These are phyloP conservation scores for Mycena vitilis DNA, from an alignment of 768 basidiomycete genomes.

Conservation along the genomic window DNA sequence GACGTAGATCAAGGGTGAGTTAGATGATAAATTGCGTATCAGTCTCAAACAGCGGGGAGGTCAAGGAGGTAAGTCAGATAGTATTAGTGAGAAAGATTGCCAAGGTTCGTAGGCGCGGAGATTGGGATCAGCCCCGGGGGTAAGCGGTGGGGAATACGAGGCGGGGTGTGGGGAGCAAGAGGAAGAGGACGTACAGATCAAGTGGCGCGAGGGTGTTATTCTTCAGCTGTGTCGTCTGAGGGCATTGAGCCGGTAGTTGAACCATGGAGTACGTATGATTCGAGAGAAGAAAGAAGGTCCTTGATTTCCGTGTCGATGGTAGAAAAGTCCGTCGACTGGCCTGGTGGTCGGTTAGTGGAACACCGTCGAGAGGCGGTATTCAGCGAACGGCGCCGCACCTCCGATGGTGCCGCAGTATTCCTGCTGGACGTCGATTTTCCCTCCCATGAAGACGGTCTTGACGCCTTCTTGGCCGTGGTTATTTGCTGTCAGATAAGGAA, in stretches of 20 bases:
- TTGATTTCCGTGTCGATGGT: slow-evolving; percentile 72
- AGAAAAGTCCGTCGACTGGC: slow-evolving; percentile 53
- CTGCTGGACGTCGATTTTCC: slow-evolving; percentile 57
- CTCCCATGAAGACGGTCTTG: slow-evolving; percentile 66
- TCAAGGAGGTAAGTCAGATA: too few relatives aligned
- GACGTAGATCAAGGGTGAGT: neutral
- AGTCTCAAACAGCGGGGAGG: neutral
- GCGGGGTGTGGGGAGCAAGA: slow-evolving; percentile 1
- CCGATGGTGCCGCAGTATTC: slow-evolving; percentile 72
- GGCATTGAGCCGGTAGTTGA: neutral
- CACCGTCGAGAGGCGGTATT: neutral
- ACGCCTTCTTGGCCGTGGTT: slow-evolving; percentile 71
- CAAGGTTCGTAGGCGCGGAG: too few relatives aligned
- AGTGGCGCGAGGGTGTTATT: slow-evolving; percentile 67
- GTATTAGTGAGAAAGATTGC: too few relatives aligned
- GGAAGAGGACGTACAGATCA: slow-evolving; percentile 59
- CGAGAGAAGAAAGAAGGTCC: slow-evolving; percentile 39
- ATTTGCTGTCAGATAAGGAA: slow-evolving; percentile 50
- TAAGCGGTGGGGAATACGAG: slow-evolving; percentile 18
- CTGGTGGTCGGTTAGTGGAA: neutral
- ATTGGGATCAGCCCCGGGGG: slow-evolving; percentile 24
- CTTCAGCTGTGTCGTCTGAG: slow-evolving; percentile 63
- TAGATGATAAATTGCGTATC: slow-evolving; percentile 8
- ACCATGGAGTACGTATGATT: slow-evolving; percentile 3
- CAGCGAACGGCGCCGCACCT: slow-evolving; percentile 35